Conservation (phyloP, 1,284 basidiomycete genomes). For the Ustilago trichophora region DNA sequence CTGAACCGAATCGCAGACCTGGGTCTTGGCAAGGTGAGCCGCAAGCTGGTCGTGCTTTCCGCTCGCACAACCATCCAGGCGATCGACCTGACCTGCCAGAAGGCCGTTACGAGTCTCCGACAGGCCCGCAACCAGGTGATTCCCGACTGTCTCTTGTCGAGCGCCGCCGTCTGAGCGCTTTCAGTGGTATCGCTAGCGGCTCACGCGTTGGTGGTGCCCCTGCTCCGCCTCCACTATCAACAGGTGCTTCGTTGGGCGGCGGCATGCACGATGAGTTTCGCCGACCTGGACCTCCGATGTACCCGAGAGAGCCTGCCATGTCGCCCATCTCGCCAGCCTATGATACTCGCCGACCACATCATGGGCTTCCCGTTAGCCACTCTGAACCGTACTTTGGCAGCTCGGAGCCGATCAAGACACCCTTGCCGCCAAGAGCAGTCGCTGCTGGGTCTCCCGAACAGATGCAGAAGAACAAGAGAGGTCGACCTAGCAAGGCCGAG, state of each 20-base stretch:
- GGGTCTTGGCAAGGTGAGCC: constrained; percentile 24
- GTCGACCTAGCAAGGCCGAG: constrained; percentile 40
- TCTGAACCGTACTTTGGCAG: constrained; percentile 17
- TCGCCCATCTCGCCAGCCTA: constrained; percentile 22
- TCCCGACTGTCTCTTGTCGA: constrained; percentile 8
- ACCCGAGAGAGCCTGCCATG: constrained; percentile 14
- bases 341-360: constrained; percentile 15
- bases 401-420: constrained; percentile 7
- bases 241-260: constrained; percentile 1
- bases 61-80: neutral
- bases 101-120: constrained; percentile 12
- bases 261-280: constrained; percentile 29
- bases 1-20: constrained; percentile 11
- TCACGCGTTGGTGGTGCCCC: constrained; percentile 2
- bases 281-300: constrained; percentile 21
- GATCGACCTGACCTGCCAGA: constrained; percentile 7
- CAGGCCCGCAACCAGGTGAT: neutral
- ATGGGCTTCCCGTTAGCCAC: constrained; percentile 10
- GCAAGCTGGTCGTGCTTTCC: constrained; percentile 5
- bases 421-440: constrained; percentile 18
- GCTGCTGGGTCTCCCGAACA: constrained; percentile 13
- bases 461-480: constrained; percentile 37
- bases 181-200: constrained; percentile 6
- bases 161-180: constrained; percentile 15
- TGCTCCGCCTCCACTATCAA: neutral